Conservation (phyloP, 169 alveolate genomes). For the Plasmodium berghei region DNA sequence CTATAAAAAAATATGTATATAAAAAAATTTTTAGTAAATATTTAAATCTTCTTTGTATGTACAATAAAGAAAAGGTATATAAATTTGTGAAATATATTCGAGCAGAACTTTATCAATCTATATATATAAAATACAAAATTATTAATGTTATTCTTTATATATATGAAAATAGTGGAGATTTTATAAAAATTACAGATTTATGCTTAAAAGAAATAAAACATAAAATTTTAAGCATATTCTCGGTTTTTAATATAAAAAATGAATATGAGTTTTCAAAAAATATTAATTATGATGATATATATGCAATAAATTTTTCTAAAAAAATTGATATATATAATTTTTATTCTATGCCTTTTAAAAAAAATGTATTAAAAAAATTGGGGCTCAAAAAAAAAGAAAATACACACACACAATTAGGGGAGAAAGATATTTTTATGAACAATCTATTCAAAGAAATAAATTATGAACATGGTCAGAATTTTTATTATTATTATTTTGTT, state of each 20-base stretch:
- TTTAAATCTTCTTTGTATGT: conserved; percentile 10
- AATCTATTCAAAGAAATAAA: not conserved
- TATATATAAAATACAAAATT: conserved; percentile 9
- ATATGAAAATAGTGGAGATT: conserved; percentile 26
- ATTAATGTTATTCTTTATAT: conserved; percentile 30
- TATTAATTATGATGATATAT: conserved; percentile 34
- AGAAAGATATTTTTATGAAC: conserved; percentile 3
- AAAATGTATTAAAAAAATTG: not conserved
- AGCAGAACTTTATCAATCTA: not conserved
- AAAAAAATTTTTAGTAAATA: conserved; percentile 10
- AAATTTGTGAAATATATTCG: conserved; percentile 15
- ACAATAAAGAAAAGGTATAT: conserved; percentile 28
- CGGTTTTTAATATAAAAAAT: not conserved
- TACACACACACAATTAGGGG: not conserved
- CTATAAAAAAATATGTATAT: conserved; percentile 19
- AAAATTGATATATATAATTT: conserved; percentile 20
- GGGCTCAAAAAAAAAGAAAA: not conserved
- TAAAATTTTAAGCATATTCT: conserved; percentile 18
- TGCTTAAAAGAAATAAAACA: conserved; percentile 25
- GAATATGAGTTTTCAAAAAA: conserved; percentile 14
- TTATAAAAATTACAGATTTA: conserved; percentile 9
- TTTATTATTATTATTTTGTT: conserved; percentile 23
- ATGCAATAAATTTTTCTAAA: conserved; percentile 6
- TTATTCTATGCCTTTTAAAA: conserved; percentile 38
- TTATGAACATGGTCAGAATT: not conserved